Base-by-base conservation (phyloP, 2,329 filamentous ascomycete species). In the Venturia nashicola region DNA sequence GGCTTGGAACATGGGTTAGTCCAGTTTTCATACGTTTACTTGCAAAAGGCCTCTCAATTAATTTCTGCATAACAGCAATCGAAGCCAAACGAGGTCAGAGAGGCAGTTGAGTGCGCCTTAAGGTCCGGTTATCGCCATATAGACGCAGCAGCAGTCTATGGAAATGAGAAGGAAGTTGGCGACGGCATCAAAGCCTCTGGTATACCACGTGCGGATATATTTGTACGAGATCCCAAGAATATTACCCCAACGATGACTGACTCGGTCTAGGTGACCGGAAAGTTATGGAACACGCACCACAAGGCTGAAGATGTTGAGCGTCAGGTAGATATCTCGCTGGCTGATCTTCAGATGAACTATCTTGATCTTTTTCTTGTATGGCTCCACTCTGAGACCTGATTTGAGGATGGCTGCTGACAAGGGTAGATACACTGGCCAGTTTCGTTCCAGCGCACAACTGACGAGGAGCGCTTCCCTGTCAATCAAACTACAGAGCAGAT, bases 201-300 rank as follows among this genome's bases (percentile, higher is more conserved):
- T 18, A 65, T 72, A 16, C 55, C 67, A 11, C 66, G 71, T 32
- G 65, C 69, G 14, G 69, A 73, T 11, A 70, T 72, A 63, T 73
- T 72, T 67, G 65, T 72, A 39, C 16, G 36, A 34, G 18, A 18
- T 14, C 11, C n/a, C 27, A 3, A 12, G 23, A 23, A 34, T 42
- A 32, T 61, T 1, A 5, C 3, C 11, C 2, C 34, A 1, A 14
- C 46, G 51, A 16, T 16, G 1, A n/a, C 39, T 39, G 11, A 46
- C 16, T 39, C 18, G 7, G 34, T 27, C 16, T 54, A 39, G 72
- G 75, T 83, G 62, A 85, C 83, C n/a, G 80, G 79, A 67, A 86
- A 86, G 75, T 75, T 86, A 14, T 86, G 82, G 83, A 84, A 84
- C 73, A 82, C 76, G 14, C 74, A 80, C 48, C 81, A 83, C 68